Evolutionary conservation across 2,329 filamentous ascomycete species (phyloP), one percentile per base, ranked within the genome.

Genomic region (Fragosphaeria purpurea): DNA sequence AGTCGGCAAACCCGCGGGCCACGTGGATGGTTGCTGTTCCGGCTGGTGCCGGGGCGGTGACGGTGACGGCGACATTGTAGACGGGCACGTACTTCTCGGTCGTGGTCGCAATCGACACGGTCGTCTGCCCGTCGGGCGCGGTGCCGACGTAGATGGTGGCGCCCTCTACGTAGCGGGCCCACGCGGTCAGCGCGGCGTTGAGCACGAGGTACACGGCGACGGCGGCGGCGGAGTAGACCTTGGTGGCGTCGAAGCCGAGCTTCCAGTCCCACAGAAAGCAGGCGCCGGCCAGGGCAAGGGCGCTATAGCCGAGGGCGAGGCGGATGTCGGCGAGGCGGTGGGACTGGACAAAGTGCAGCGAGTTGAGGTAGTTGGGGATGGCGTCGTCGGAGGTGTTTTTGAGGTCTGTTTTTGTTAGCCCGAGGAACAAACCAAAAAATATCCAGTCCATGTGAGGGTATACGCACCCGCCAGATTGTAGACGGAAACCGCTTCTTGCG

Each of bases 311-410:
- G 7, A 98, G 75, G 0, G 74, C 76, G 44, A 98, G 82, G 49
- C 88, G 87, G 45, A 94, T 79, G 62, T 97, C 90, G 60, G 83
- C 81, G 45, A 93, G 82, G 52, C 70, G 76, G 70, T 97, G 85
- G 56, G 86, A 83, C 69, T 95, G 89, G 56, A 72, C 78, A 74
- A 96, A 96, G 58, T 76, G 83, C 65, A 97, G 82, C 35, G 82
- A 86, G 69, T 88, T 91, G 56, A 98, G 82, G 73, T 97, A 97
- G 70, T 93, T 89, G 53, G 86, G 82, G 53, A 98, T 83, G 51
- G 90, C 88, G 70, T 98, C 93, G 71, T 98, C 93, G 58, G 87
- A 88, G 40, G 90, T 94, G 72, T 93, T 95, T 70, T 97, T 97
- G 57, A 98, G 84, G 66, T 97, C 93, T 95, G 64, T 30, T 30